A percentile compares a stretch with the other conserved stretches of the same genome.
These are phyloP conservation scores for Ceratobasidium sp. DNA, from an alignment of 1,284 basidiomycete genomes.

Conservation along the genomic window DNA sequence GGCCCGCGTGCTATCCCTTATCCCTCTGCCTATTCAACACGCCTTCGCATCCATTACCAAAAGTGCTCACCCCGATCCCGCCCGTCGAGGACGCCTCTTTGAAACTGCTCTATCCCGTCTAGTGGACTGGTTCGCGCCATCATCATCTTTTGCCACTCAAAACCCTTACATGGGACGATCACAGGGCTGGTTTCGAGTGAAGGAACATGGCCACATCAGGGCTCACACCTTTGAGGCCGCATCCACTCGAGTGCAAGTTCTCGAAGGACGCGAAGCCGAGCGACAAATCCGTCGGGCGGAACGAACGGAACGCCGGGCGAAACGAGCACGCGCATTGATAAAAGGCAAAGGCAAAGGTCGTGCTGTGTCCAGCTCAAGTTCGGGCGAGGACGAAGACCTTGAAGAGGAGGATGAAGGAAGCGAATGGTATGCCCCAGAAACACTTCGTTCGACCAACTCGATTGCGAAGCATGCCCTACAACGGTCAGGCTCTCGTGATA, in stretches of 20 bases:
- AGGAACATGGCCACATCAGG: constrained; percentile 54
- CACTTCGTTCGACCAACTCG: constrained; percentile 81
- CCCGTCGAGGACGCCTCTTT: constrained; percentile 86
- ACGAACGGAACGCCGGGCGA: constrained; percentile 52
- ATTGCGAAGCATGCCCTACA: constrained; percentile 91
- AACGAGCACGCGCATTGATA: constrained; percentile 49
- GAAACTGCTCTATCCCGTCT: constrained; percentile 82
- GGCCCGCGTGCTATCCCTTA: constrained; percentile 87
- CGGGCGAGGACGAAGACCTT: constrained; percentile 60
- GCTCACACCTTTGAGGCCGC: constrained; percentile 42
- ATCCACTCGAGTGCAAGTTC: constrained; percentile 44
- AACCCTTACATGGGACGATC: constrained; percentile 62
- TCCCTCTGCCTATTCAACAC: constrained; percentile 82
- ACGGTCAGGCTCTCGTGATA: constrained; percentile 85
- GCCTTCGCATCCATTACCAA: constrained; percentile 85
- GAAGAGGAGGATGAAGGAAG: constrained; percentile 70
- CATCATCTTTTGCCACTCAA: constrained; percentile 35
- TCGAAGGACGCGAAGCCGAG: constrained; percentile 39
- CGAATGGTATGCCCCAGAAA: constrained; percentile 61
- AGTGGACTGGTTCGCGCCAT: constrained; percentile 73
- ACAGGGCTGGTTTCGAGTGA: constrained; percentile 72
- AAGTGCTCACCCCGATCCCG: constrained; percentile 82
- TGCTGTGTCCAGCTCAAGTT: constrained; percentile 52
- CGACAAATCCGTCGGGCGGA: constrained; percentile 43
- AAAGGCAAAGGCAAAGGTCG: constrained; percentile 55